Percentiles rank a stretch among this genome's conserved stretches.
These are phyloP conservation scores for Phaeosphaeriaceae sp. DNA, from an alignment of 2,329 filamentous ascomycete species.

Conservation along the genomic window DNA sequence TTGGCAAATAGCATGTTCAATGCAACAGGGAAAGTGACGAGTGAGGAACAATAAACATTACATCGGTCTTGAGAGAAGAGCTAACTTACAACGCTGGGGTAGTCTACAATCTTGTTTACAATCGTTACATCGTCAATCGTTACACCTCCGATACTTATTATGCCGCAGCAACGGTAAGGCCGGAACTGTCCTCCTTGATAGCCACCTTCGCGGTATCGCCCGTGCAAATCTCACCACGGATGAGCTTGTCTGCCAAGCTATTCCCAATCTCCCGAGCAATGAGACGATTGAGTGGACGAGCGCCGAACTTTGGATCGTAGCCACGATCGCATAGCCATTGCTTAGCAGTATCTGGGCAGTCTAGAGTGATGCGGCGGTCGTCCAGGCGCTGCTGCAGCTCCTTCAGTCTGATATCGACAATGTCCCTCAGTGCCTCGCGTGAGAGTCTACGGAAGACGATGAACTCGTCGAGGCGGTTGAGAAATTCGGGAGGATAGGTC, in stretches of 20 bases:
- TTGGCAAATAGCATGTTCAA: background rate
- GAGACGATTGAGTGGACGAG: slow-evolving; percentile 86
- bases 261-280: slow-evolving; percentile 93
- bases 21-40: background rate
- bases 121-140: slow-evolving; percentile 29
- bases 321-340: slow-evolving; percentile 88
- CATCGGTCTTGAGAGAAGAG: slow-evolving; percentile 11
- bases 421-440: slow-evolving; percentile 79
- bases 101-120: slow-evolving; percentile 23
- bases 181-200: slow-evolving; percentile 63
- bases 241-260: slow-evolving; percentile 88
- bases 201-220: slow-evolving; percentile 77
- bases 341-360: slow-evolving; percentile 75
- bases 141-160: slow-evolving; percentile 10
- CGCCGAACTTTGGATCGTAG: slow-evolving; percentile 91
- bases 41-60: slow-evolving; percentile 12
- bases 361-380: slow-evolving; percentile 81
- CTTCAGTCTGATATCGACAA: slow-evolving; percentile 87
- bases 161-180: slow-evolving; percentile 31
- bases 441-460: slow-evolving; percentile 93
- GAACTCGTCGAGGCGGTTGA: slow-evolving; percentile 96
- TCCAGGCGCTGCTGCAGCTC: slow-evolving; percentile 86
- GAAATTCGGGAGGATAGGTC: slow-evolving; percentile 86
- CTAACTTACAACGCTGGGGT: slow-evolving; percentile 12
- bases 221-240: slow-evolving; percentile 78